phyloP scores from a whole-genome alignment of 208 protist genomes.

The Trichomonas gallinae region DNA sequence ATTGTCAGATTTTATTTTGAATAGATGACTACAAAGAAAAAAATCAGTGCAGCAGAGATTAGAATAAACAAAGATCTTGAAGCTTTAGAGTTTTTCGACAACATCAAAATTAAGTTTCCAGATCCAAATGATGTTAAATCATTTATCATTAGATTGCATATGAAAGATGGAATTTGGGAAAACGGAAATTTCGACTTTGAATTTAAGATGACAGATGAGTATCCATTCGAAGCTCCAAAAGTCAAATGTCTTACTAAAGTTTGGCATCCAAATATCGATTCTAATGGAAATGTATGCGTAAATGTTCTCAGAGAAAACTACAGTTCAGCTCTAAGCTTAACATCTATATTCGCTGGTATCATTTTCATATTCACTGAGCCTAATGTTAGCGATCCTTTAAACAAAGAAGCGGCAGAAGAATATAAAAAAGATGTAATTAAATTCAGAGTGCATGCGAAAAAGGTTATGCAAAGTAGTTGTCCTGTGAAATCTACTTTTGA shows the following conservation, averaged over 20 bases:
- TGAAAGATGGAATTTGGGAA: not conserved
- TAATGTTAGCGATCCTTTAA: not conserved
- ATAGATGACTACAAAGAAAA: not conserved
- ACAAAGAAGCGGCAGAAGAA: not conserved
- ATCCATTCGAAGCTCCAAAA: not conserved
- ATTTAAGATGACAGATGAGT: not conserved
- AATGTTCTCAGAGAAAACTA: not conserved
- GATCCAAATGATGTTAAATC: not conserved
- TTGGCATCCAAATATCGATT: not conserved
- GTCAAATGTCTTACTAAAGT: not conserved
- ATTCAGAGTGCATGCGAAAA: not conserved
- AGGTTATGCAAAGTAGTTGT: not conserved
- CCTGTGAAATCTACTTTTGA: not conserved
- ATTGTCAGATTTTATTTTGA: too few relatives aligned
- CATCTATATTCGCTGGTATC: not conserved
- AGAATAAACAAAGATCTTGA: not conserved
- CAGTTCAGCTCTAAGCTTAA: not conserved
- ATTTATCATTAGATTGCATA: not conserved
- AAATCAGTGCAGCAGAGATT: not conserved
- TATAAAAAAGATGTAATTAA: not conserved
- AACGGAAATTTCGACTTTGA: not conserved
- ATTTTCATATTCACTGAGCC: not conserved
- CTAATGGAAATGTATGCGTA: not conserved
- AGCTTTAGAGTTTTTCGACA: too few relatives aligned
- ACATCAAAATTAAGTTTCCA: not conserved